phyloP scores from a whole-genome alignment of 129 eudicot genomes.

The Silybum marianum region DNA sequence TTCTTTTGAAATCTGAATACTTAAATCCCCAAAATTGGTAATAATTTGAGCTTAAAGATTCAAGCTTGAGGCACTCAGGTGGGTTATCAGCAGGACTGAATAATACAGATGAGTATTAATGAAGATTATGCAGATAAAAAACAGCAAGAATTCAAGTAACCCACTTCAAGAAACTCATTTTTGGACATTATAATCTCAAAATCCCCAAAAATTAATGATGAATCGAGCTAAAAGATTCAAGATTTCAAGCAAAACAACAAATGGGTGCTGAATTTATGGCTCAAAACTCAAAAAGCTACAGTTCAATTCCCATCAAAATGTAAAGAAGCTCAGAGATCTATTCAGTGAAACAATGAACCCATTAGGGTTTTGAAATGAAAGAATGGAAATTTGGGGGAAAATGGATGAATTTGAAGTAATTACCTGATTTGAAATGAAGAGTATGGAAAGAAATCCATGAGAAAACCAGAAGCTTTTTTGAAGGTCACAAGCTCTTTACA shows the following conservation, averaged over 20 bases:
- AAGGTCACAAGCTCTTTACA: constrained; percentile 74
- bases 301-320: background rate
- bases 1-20: background rate
- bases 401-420: background rate
- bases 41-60: constrained; percentile 7
- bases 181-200: background rate
- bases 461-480: constrained; percentile 40
- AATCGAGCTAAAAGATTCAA: constrained; percentile 15
- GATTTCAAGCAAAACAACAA: constrained; percentile 4
- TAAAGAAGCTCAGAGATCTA: constrained; percentile 13
- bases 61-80: constrained; percentile 13
- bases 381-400: constrained; percentile 1
- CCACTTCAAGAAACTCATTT: constrained; percentile 6
- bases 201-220: constrained; percentile 11
- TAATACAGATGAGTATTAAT: background rate
- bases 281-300: background rate
- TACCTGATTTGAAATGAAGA: constrained; percentile 33
- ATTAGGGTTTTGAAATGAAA: constrained; percentile 23
- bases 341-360: background rate
- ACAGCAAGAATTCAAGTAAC: constrained; percentile 11
- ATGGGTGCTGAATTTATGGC: background rate
- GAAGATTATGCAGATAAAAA: background rate
- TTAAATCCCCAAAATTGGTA: background rate
- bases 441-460: constrained; percentile 1
- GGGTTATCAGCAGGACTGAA: background rate